These are phyloP conservation scores for Candida piceae DNA, from an alignment of 805 yeast genomes.

Conservation along the genomic window DNA sequence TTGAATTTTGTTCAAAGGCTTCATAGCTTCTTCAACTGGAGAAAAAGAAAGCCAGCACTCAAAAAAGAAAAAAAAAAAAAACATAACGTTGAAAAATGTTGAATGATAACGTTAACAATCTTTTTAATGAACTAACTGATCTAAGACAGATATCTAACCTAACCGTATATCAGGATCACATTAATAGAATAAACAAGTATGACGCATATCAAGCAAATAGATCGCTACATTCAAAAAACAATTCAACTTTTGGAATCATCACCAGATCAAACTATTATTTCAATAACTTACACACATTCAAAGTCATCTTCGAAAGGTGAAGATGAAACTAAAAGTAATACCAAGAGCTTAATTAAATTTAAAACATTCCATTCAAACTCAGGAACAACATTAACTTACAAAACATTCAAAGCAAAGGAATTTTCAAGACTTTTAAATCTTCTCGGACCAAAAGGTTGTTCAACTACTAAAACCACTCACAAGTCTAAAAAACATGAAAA, in stretches of 20 bases:
- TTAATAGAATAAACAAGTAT: conserved; percentile 2
- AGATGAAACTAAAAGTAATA: conserved; percentile 3
- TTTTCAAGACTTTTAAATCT: conserved; percentile 67
- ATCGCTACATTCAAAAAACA: conserved; percentile 27
- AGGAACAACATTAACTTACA: conserved; percentile 56
- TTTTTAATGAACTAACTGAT: too few relatives aligned
- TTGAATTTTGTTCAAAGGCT: too few relatives aligned
- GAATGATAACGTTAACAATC: too few relatives aligned
- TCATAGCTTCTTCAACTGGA: too few relatives aligned
- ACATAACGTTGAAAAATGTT: too few relatives aligned
- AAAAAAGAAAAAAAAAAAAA: too few relatives aligned
- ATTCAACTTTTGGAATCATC: conserved; percentile 23
- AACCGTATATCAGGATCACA: too few relatives aligned
- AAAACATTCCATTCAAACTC: conserved; percentile 62
- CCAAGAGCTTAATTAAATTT: conserved; percentile 36
- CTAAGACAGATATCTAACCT: too few relatives aligned
- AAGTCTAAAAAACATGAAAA: neutral
- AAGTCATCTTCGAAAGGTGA: too few relatives aligned
- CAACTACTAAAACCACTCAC: conserved; percentile 23
- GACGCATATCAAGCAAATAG: conserved; percentile 24
- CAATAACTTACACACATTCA: conserved; percentile 31
- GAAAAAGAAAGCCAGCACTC: too few relatives aligned
- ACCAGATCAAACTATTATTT: conserved; percentile 26
- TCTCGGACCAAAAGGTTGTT: conserved; percentile 60
- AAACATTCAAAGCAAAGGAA: conserved; percentile 63